Base-by-base conservation (phyloP, 768 basidiomycete genomes). In the Trametes villosa region DNA sequence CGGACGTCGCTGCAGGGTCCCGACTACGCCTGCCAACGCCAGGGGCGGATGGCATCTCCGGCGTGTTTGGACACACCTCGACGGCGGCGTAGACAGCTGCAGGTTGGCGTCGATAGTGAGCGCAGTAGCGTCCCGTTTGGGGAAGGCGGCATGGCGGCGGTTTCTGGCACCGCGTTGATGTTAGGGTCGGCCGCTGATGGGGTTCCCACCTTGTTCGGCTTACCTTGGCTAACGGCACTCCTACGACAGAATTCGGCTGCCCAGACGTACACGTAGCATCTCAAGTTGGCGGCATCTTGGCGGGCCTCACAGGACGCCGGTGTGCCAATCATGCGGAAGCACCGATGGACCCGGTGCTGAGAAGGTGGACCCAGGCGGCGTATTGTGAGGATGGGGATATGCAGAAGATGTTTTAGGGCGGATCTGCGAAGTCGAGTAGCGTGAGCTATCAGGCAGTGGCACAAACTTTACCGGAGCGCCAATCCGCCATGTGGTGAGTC, bases 211-310 rank as follows among this genome's bases (percentile, higher is more conserved):
- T 11, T 3, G 22, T 12, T 15, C 22, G 24, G 22, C 20, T 24
- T 34, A 22, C 12, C 50, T 51, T 36, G 50, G 33, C 20, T 26
- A 3, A 13, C 20, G 20, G 33, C 12, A 26, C 8, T 38, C n/a
- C 27, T 57, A n/a, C 30, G 56, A 57, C 46, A 8, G 18, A 11
- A 7, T n/a, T 57, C 56, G 56, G 56, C 27, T 49, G 34, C 38
- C 26, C 24, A 41, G 47, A 38, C 56, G n/a, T n/a, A n/a, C n/a
- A 31, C 54, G 20, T 18, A 38, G 30, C 54, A 56, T 56, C 47
- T 45, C 54, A 27, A 36, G 44, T 20, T 6, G 18, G 33, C 44
- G 44, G n/a, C 33, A 34, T 15, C 22, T 48, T 48, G 46, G 46
- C 46, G 46, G 4, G 46, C 46, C 8, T 26, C 3, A 26, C 9